Percentiles rank a stretch among this genome's conserved stretches.
Conservation (phyloP, 1,284 basidiomycete genomes). For the Moniliophthora roreri region DNA sequence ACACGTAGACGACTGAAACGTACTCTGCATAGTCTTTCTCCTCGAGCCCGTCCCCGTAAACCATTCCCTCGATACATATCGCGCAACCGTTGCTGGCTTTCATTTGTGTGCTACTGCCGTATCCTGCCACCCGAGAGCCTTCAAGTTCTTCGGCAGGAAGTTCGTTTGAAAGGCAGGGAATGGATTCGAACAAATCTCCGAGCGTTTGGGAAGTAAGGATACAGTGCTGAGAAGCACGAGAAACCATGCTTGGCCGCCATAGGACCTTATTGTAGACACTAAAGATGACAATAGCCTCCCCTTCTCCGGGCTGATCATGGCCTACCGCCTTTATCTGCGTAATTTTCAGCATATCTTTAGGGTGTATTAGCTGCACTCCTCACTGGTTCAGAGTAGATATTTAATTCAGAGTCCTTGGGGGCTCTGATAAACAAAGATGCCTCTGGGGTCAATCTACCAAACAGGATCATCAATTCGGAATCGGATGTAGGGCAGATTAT, state of each 20-base stretch:
- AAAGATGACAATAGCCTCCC: conserved; percentile 53
- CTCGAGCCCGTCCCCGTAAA: conserved; percentile 53
- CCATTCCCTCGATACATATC: conserved; percentile 58
- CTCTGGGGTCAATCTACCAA: conserved; percentile 46
- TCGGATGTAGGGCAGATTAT: neutral
- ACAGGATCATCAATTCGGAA: conserved; percentile 11
- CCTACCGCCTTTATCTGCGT: conserved; percentile 30
- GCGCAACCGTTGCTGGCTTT: conserved; percentile 37
- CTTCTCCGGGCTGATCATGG: conserved; percentile 20
- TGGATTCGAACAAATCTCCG: conserved; percentile 57
- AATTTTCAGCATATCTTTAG: neutral
- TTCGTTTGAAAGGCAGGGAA: conserved; percentile 65
- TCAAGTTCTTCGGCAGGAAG: conserved; percentile 41
- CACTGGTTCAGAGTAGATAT: conserved; percentile 52
- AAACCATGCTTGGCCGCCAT: conserved; percentile 61
- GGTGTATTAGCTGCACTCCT: too few relatives aligned
- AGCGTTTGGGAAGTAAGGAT: conserved; percentile 71
- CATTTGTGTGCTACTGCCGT: conserved; percentile 23
- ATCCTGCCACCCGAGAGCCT: conserved; percentile 36
- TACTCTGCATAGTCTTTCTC: conserved; percentile 62
- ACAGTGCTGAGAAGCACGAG: conserved; percentile 65
- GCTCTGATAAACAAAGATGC: conserved; percentile 62
- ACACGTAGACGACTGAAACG: too few relatives aligned
- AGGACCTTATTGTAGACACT: conserved; percentile 58
- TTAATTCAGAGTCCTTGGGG: conserved; percentile 64